Evolutionary conservation across 2,329 filamentous ascomycete genomes (phyloP).

Genomic region (Pleoardoris graminearum): DNA sequence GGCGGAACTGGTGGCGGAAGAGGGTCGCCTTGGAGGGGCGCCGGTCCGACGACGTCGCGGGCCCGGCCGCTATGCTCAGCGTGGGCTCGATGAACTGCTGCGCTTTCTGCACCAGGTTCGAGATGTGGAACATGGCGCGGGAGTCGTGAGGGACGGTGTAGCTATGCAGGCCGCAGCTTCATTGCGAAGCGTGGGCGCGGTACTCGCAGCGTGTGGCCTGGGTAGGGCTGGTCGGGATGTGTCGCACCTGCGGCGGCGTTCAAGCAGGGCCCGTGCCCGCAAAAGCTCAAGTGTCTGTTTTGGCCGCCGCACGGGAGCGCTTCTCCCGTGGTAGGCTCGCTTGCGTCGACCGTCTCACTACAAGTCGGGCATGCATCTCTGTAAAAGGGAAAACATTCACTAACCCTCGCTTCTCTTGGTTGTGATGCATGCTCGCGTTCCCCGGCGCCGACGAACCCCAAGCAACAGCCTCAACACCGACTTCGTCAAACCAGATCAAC

Average conservation of each 20-base stretch:
- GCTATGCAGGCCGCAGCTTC: slow-evolving; percentile 26
- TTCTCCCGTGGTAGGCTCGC: too few relatives aligned
- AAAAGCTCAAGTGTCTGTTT: background rate
- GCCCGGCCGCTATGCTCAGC: slow-evolving; percentile 66
- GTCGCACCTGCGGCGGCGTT: slow-evolving; percentile 1
- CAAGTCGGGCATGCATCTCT: too few relatives aligned
- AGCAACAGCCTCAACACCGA: too few relatives aligned
- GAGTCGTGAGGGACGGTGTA: slow-evolving; percentile 17
- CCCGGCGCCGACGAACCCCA: too few relatives aligned
- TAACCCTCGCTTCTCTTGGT: too few relatives aligned
- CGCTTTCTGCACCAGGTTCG: slow-evolving; percentile 90
- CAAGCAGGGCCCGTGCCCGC: background rate
- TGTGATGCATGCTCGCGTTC: too few relatives aligned
- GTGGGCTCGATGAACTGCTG: slow-evolving; percentile 93
- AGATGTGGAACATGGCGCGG: slow-evolving; percentile 55
- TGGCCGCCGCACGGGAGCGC: too few relatives aligned
- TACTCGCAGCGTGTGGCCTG: slow-evolving; percentile 8
- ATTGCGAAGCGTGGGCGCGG: slow-evolving; percentile 29
- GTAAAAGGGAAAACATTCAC: too few relatives aligned
- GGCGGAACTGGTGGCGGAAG: slow-evolving; percentile 94
- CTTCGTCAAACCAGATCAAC: too few relatives aligned
- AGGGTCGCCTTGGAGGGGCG: slow-evolving; percentile 89
- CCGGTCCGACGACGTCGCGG: slow-evolving; percentile 65
- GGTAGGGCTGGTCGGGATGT: slow-evolving; percentile 23
- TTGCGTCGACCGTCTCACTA: too few relatives aligned